phyloP scores from a whole-genome alignment of 2,329 filamentous ascomycete genomes.

The Phyllosticta citribraziliensis region DNA sequence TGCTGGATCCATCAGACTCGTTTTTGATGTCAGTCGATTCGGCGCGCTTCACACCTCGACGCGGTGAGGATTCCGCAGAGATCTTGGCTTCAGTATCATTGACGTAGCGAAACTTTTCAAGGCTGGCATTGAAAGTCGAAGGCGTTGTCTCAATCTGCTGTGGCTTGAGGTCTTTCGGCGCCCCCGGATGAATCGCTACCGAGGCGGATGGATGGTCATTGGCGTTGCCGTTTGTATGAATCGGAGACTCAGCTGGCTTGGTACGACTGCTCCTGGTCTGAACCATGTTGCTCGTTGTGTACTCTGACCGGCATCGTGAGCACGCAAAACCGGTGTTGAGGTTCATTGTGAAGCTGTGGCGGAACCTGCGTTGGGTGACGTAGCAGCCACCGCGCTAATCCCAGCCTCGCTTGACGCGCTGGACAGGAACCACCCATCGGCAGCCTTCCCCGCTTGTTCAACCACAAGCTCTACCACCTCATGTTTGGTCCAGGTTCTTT shows the following conservation, averaged over 20 bases:
- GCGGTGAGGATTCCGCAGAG: neutral
- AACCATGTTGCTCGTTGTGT: neutral
- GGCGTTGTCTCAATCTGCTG: conserved; percentile 4
- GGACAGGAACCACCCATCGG: too few species aligned
- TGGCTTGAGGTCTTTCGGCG: neutral
- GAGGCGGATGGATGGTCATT: neutral
- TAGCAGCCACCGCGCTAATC: neutral
- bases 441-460: neutral
- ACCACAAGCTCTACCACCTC: neutral
- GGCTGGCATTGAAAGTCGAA: conserved; percentile 20
- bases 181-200: neutral
- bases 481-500: too few species aligned
- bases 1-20: neutral
- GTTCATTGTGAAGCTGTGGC: neutral
- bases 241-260: neutral
- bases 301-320: neutral
- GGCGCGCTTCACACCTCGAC: conserved; percentile 1
- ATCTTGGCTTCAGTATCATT: neutral
- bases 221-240: too few species aligned
- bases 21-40: neutral
- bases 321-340: neutral
- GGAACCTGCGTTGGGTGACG: neutral
- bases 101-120: conserved; percentile 23
- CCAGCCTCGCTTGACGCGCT: neutral
- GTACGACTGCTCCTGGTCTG: neutral